These are phyloP conservation scores for Suhomyces atakaporum DNA, from an alignment of 1,139 yeast species.

Conservation along the genomic window DNA sequence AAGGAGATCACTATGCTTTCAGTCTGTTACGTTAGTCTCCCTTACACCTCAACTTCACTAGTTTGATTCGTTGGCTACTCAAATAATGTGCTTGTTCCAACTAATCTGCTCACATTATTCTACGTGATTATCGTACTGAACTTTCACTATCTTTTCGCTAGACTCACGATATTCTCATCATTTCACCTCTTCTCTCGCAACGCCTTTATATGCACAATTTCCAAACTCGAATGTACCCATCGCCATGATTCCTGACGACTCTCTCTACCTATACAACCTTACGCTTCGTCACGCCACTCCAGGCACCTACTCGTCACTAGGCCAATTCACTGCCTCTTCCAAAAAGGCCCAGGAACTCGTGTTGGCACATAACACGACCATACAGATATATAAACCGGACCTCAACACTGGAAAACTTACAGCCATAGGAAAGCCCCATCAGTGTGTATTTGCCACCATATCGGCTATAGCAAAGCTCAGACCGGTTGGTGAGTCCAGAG, in stretches of 20 bases:
- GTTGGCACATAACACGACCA: constrained; percentile 53
- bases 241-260: constrained; percentile 26
- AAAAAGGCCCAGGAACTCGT: constrained; percentile 65
- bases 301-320: constrained; percentile 57
- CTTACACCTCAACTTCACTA: no score
- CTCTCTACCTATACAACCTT: constrained; percentile 63
- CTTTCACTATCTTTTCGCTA: no score
- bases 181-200: constrained; percentile 1
- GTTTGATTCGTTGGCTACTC: no score
- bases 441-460: constrained; percentile 54
- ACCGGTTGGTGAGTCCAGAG: constrained; percentile 54
- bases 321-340: constrained; percentile 59
- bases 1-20: no score
- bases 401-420: constrained; percentile 57
- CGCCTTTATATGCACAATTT: neutral
- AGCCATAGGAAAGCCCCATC: constrained; percentile 22
- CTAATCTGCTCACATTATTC: no score
- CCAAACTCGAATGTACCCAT: neutral
- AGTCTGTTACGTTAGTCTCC: no score
- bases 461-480: constrained; percentile 54
- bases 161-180: no score
- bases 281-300: constrained; percentile 63
- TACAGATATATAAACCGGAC: constrained; percentile 57
- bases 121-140: no score
- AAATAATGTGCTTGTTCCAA: no score